phyloP scores from a whole-genome alignment of 169 alveolate species.

The Eimeria necatrix region DNA sequence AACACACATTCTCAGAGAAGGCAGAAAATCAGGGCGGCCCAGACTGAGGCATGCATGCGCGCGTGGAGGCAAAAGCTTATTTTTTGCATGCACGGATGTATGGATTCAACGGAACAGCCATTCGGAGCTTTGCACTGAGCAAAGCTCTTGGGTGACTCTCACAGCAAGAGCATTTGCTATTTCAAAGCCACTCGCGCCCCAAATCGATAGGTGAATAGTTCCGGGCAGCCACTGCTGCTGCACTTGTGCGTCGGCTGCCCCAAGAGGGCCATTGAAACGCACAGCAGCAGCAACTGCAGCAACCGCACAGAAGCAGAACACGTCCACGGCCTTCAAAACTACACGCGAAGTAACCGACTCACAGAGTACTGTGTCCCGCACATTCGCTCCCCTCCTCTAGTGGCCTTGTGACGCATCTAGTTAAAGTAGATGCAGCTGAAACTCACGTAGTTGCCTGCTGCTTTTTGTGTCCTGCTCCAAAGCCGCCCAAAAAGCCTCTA shows the following conservation, averaged over 20 bases:
- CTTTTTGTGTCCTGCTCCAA: neutral
- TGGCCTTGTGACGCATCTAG: neutral
- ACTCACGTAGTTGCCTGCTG: neutral
- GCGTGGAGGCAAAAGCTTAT: neutral
- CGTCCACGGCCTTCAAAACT: too few species aligned
- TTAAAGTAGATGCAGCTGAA: neutral
- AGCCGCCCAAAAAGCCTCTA: neutral
- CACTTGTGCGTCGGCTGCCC: neutral
- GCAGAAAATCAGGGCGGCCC: too few species aligned
- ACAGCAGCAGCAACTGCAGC: slow-evolving; percentile 37
- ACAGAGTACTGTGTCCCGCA: too few species aligned
- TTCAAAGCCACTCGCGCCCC: neutral
- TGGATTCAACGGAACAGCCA: neutral
- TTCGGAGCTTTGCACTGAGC: neutral
- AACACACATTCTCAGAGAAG: too few species aligned
- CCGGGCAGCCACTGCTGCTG: slow-evolving; percentile 54
- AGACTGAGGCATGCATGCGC: neutral
- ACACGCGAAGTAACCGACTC: too few species aligned
- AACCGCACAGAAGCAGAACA: neutral
- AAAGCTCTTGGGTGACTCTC: neutral
- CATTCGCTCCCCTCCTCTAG: too few species aligned
- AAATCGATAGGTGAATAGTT: slow-evolving; percentile 14
- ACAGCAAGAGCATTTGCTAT: slow-evolving; percentile 5
- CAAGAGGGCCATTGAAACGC: slow-evolving; percentile 40
- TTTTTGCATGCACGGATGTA: neutral